Evolutionary conservation across 140 eudicot genomes (phyloP), one percentile per base, ranked within the genome.

Genomic region (Anethum foeniculum): DNA sequence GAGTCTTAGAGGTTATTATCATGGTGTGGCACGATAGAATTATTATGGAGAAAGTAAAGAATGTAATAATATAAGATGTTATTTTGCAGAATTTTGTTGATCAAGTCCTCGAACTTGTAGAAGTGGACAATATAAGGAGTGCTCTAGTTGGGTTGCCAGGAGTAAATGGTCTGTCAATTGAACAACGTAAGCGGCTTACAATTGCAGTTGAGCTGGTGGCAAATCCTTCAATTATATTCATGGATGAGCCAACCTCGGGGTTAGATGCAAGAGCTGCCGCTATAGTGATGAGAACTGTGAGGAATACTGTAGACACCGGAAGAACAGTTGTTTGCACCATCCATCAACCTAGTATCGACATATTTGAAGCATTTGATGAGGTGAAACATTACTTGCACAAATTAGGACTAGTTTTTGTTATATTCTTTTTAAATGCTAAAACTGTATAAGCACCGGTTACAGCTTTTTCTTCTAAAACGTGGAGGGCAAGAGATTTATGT

Each of bases 191-290:
- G 80, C 81, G 98, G 86, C 80, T 93, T 71, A 93, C 98, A 56
- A 89, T 93, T 75, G 96, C 98, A 32, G 98, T 93, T 28, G 98
- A 93, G 87, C 87, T 93, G 7, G 98, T 93, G 81, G 96, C 98
- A 6, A 93, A 93, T 67, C 98, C 98, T 0, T 93, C 98, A 43
- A 93, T 93, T 10, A 93, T 93, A 85, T 93, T 93, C 82, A 91
- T 93, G 98, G 98, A 93, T 8, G 98, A 93, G 82, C 98, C 98
- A 72, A 93, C 98, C 12, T 93, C 98, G 4, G 98, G 98, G 77
- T 86, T 93, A n/a, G 98, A 93, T 81, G 96, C 98, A 34, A 86
- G 98, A 79, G 96, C 98, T 28, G 98, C 98, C 44, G 98, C 98
- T 58, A 93, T 93, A 34, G 98, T 93, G 27, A 93, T 93, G 98